Evolutionary conservation across 2,329 filamentous ascomycete species (phyloP).

Genomic region (Botrytis aclada): DNA sequence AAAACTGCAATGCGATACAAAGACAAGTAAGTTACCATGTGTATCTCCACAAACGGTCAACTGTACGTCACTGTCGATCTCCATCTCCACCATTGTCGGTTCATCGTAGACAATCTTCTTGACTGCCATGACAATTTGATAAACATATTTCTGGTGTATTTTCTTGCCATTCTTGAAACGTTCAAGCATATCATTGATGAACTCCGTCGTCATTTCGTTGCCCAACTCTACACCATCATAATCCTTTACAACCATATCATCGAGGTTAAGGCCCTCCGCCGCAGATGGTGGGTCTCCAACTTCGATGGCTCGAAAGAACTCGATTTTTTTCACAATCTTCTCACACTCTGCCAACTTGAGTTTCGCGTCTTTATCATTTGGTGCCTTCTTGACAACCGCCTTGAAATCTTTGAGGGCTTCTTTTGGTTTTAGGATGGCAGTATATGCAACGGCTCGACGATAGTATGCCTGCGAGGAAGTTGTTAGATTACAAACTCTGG

Average conservation of each 20-base stretch:
- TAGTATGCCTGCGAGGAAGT: slow-evolving; percentile 73
- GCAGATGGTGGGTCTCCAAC: slow-evolving; percentile 89
- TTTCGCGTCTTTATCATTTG: slow-evolving; percentile 84
- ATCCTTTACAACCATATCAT: slow-evolving; percentile 77
- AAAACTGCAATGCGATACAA: neutral
- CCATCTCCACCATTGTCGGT: slow-evolving; percentile 93
- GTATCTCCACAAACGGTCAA: slow-evolving; percentile 97
- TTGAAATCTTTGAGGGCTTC: slow-evolving; percentile 92
- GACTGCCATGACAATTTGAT: slow-evolving; percentile 89
- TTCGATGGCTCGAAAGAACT: slow-evolving; percentile 94
- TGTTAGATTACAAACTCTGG: neutral
- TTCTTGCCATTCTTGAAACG: slow-evolving; percentile 96
- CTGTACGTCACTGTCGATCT: slow-evolving; percentile 71
- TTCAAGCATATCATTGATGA: slow-evolving; percentile 95
- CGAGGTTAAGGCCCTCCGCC: slow-evolving; percentile 83
- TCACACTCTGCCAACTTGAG: slow-evolving; percentile 90
- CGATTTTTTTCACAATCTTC: slow-evolving; percentile 86
- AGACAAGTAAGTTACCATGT: slow-evolving; percentile 63
- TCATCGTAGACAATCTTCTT: slow-evolving; percentile 89
- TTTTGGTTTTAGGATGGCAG: slow-evolving; percentile 82
- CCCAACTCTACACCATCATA: slow-evolving; percentile 83
- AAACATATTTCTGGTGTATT: slow-evolving; percentile 93
- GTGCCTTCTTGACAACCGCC: slow-evolving; percentile 82
- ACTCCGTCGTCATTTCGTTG: slow-evolving; percentile 89
- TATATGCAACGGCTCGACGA: slow-evolving; percentile 85